A percentile compares a stretch with the other conserved stretches of the same genome.
Conservation (phyloP, 2,329 filamentous ascomycete genomes). For the Cryphonectria japonica region DNA sequence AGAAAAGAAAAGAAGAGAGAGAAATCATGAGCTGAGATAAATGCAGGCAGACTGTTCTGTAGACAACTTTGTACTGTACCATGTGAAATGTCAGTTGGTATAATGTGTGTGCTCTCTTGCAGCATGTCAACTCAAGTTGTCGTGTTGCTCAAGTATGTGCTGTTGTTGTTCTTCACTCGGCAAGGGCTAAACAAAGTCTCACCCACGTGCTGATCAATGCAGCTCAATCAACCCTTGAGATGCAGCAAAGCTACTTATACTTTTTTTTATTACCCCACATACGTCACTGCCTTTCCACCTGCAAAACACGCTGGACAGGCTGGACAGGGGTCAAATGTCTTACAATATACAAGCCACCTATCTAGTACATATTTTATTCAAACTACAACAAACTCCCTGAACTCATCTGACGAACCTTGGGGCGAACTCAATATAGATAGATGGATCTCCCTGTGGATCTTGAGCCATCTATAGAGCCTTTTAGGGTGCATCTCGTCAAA, state of each 20-base stretch:
- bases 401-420: too few species aligned
- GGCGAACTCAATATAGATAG: neutral
- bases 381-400: neutral
- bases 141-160: neutral
- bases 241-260: neutral
- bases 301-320: neutral
- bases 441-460: neutral
- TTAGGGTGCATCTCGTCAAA: neutral
- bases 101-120: too few species aligned
- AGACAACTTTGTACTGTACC: too few species aligned
- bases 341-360: neutral
- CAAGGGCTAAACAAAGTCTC: neutral
- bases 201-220: neutral
- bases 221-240: neutral
- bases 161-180: neutral
- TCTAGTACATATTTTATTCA: neutral
- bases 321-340: neutral
- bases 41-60: too few species aligned
- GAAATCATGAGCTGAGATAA: neutral
- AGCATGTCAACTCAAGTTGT: too few species aligned
- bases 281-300: conserved; percentile 21
- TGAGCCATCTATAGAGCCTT: neutral
- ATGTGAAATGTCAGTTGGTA: too few species aligned
- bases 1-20: neutral
- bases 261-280: conserved; percentile 8